A percentile compares a stretch with the other conserved stretches of the same genome.
Conservation (phyloP, 257 asterid genomes). For the Penstemon eatonii region DNA sequence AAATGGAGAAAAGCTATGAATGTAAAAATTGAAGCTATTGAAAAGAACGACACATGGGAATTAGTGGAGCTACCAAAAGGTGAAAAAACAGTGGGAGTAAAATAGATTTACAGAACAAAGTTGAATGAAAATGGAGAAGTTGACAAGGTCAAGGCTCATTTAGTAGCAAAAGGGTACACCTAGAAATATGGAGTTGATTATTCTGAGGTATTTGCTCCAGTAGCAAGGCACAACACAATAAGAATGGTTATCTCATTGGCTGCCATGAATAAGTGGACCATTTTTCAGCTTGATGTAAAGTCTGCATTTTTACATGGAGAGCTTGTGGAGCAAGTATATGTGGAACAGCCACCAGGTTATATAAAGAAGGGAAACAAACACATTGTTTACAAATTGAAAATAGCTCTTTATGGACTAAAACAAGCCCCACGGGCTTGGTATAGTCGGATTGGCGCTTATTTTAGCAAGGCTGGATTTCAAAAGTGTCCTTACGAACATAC, state of each 20-base stretch:
- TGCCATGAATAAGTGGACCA: neutral
- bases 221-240: conserved; percentile 5
- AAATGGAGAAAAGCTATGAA: conserved; percentile 16
- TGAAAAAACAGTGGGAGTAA: neutral
- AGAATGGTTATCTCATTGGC: conserved; percentile 4
- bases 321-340: conserved; percentile 1
- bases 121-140: neutral
- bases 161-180: conserved; percentile 4
- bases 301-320: conserved; percentile 11
- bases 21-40: neutral
- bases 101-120: conserved; percentile 3
- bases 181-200: conserved; percentile 16
- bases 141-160: neutral
- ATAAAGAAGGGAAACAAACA: neutral
- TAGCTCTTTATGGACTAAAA: neutral
- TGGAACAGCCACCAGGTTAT: conserved; percentile 6
- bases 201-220: conserved; percentile 14
- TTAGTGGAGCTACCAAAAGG: neutral
- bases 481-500: neutral
- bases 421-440: conserved; percentile 6
- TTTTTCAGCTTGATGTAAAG: conserved; percentile 14
- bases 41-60: conserved; percentile 6
- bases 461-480: neutral
- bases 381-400: neutral
- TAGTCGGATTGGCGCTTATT: neutral